A percentile compares a stretch with the other conserved stretches of the same genome.
Conservation (phyloP, 2,329 filamentous ascomycete genomes). For the Diaporthe caulivora region DNA sequence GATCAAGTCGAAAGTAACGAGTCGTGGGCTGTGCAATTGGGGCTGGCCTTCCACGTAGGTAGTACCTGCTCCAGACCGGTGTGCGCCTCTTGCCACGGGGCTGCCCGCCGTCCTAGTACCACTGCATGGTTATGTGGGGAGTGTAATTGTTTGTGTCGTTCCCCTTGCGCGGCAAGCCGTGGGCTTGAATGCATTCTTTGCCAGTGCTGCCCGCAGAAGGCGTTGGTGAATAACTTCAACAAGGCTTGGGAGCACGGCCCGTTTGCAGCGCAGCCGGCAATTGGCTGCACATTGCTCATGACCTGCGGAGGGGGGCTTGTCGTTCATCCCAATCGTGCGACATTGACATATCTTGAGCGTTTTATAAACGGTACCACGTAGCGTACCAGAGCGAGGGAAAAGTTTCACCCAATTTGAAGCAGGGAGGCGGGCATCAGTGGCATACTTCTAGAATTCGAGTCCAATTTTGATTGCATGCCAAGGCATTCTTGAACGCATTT, state of each 20-base stretch:
- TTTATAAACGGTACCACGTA: not conserved
- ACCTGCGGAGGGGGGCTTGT: constrained; percentile 6
- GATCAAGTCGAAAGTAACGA: not conserved
- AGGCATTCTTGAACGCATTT: not conserved
- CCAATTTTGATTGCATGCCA: not conserved
- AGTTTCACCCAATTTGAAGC: not conserved
- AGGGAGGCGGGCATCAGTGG: not conserved
- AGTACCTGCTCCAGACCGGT: not conserved
- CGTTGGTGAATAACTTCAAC: not conserved
- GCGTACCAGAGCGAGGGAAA: not conserved
- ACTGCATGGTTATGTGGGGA: not conserved
- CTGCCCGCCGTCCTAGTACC: not conserved
- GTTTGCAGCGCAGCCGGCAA: not conserved
- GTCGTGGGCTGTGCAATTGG: not conserved
- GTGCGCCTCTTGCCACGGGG: not conserved
- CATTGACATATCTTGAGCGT: constrained; percentile 9
- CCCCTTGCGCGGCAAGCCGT: not conserved
- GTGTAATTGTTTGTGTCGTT: not conserved
- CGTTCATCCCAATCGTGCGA: constrained; percentile 29
- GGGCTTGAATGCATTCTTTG: not conserved
- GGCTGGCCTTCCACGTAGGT: not conserved
- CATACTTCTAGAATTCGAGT: not conserved
- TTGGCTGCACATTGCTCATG: constrained; percentile 4
- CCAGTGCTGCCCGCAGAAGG: not conserved
- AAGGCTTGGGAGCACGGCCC: constrained; percentile 5